Evolutionary conservation across 2,329 filamentous ascomycete genomes (phyloP), one percentile per base, ranked within the genome.

Genomic region (Fulvia fulva): DNA sequence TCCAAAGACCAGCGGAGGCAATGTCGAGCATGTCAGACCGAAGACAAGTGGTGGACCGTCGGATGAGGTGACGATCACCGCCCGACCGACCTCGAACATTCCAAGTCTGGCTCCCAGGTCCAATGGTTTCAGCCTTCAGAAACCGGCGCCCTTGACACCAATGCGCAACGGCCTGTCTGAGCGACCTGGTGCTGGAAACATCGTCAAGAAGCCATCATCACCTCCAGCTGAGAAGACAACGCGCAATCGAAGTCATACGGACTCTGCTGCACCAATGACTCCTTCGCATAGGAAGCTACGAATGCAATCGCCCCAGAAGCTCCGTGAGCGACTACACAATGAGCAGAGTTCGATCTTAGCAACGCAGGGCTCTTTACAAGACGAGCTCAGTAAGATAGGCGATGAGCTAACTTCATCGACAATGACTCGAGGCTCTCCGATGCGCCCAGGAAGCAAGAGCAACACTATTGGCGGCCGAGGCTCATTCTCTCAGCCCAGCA

Each of bases 291-390:
- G 50, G 30, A 92, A 89, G 71, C 78, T 93, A 21, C 77, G 79
- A 44, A 81, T 86, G 79, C 84, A 86, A 67, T 85, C 81, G 37
- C 83, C 84, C 3, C 83, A 85, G 65, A 86, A 86, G 74, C 76
- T 87, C 45, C 88, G 92, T 19, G 92, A 97, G 75, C 87, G 93
- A 32, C 80, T 97, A 0, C 88, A 93, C 67, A 87, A 84, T 50
- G 91, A 96, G 72, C 91, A 91, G 73, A 85, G 83, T 56, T 83
- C 87, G 0, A 84, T 92, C 16, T 84, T 86, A 5, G 84, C 86
- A 8, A 85, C 87, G 0, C 89, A 92, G 61, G 80, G 82, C 2
- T 82, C 82, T 3, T 75, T 97, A 14, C 85, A 88, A 71, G 83
- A 85, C 4, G 92, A 97, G 71, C 78, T 97, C 8, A 84, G 84